Percentiles rank a stretch among this genome's conserved stretches.
Conservation (phyloP, 441 rosid genomes). For the Euphorbia celastroides region DNA sequence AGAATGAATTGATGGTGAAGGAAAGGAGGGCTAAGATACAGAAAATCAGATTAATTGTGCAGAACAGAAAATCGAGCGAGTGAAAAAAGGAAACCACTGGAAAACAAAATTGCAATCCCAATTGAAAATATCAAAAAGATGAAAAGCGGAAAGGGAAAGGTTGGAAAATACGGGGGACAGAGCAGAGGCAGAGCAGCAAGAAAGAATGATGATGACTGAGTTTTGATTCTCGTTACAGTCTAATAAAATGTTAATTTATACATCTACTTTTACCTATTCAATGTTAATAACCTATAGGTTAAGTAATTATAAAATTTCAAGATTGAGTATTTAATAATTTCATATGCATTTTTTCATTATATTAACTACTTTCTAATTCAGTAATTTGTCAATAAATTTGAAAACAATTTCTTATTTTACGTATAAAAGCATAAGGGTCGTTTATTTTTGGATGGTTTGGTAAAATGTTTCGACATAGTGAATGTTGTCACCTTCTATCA, state of each 20-base stretch:
- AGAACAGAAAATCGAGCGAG: conserved; percentile 11
- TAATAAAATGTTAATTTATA: background rate
- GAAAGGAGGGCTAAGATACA: conserved; percentile 10
- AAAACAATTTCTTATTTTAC: too few relatives aligned
- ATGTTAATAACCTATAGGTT: too few relatives aligned
- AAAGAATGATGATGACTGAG: background rate
- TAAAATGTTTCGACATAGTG: too few relatives aligned
- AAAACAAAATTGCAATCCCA: background rate
- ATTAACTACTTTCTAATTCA: too few relatives aligned
- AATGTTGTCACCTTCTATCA: too few relatives aligned
- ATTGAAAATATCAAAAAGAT: background rate
- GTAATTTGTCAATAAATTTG: too few relatives aligned
- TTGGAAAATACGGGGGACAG: conserved; percentile 4
- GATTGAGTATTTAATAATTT: too few relatives aligned
- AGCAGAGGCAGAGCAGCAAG: background rate
- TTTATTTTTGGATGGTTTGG: too few relatives aligned
- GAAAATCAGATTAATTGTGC: conserved; percentile 8
- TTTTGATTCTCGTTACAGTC: conserved; percentile 1
- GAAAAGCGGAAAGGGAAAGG: background rate
- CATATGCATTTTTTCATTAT: too few relatives aligned
- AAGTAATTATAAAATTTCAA: too few relatives aligned
- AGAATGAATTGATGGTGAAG: conserved; percentile 6
- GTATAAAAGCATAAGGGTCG: too few relatives aligned
- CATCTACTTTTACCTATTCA: too few relatives aligned
- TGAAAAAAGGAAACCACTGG: conserved; percentile 15